Evolutionary conservation across 768 basidiomycete species (phyloP).

Genomic region (Myochromella boudieri): DNA sequence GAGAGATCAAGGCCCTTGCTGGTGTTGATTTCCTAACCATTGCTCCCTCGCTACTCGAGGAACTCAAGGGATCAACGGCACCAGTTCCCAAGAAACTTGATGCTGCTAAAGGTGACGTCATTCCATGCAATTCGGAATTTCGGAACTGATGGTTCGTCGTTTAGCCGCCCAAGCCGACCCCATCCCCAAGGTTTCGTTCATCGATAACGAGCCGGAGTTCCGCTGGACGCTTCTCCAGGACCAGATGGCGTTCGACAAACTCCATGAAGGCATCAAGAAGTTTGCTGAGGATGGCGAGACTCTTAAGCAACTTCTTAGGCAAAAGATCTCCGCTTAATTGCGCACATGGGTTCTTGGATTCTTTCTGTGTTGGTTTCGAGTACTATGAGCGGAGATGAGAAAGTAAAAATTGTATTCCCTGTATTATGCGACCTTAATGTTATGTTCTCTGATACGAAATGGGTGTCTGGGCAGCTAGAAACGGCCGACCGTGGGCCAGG

Average conservation of each 20-base stretch:
- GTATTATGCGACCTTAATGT: conserved; percentile 1
- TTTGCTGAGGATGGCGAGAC: conserved; percentile 94
- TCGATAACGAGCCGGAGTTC: conserved; percentile 97
- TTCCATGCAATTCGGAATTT: conserved; percentile 9
- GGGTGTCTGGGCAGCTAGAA: too few species aligned
- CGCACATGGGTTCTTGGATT: too few species aligned
- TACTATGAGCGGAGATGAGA: background rate
- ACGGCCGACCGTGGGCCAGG: too few species aligned
- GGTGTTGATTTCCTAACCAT: conserved; percentile 99
- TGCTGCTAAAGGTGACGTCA: conserved; percentile 51
- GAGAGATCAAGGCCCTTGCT: conserved; percentile 93
- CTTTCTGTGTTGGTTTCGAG: too few species aligned
- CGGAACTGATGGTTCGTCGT: background rate
- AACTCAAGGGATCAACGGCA: conserved; percentile 81
- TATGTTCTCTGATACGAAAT: too few species aligned
- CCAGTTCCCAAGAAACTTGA: conserved; percentile 86
- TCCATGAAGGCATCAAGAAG: conserved; percentile 97
- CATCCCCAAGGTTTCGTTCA: conserved; percentile 76
- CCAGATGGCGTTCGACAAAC: conserved; percentile 97
- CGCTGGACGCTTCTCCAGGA: conserved; percentile 92
- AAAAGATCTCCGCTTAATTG: conserved; percentile 58
- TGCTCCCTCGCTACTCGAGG: conserved; percentile 84
- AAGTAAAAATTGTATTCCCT: background rate
- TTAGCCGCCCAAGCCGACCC: conserved; percentile 56
- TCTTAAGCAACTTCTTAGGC: conserved; percentile 78